Conservation (phyloP, 352 stramenopile genomes). For the Phytopythium vexans region DNA sequence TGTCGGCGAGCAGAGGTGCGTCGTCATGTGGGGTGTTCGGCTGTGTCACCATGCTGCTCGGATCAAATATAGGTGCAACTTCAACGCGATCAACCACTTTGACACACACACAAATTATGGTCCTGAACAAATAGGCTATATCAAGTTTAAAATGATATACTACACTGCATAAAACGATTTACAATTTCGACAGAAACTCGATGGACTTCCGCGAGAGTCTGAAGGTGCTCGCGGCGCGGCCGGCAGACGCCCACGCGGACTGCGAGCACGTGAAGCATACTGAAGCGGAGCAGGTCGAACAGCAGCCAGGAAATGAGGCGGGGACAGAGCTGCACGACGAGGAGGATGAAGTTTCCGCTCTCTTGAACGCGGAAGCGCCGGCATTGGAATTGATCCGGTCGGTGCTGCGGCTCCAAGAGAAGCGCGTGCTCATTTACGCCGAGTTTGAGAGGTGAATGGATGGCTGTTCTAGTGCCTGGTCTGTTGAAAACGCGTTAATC, state of each 20-base stretch:
- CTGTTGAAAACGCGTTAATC: not conserved
- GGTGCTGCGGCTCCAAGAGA: slow-evolving; percentile 61
- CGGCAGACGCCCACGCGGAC: slow-evolving; percentile 49
- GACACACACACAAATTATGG: no score
- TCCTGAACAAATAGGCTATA: not conserved
- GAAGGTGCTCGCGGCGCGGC: slow-evolving; percentile 56
- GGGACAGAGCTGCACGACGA: slow-evolving; percentile 5
- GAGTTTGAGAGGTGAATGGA: slow-evolving; percentile 50
- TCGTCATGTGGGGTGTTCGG: no score
- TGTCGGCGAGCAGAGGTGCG: no score
- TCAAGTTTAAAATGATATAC: no score
- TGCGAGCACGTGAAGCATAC: slow-evolving; percentile 38
- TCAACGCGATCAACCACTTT: no score
- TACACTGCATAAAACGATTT: no score
- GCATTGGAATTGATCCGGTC: slow-evolving; percentile 21
- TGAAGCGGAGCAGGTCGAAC: slow-evolving; percentile 8
- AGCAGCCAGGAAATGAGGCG: not conserved
- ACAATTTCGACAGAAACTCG: not conserved
- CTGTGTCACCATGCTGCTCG: no score
- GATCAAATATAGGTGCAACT: no score
- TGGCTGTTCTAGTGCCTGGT: not conserved
- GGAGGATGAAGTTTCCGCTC: slow-evolving; percentile 3
- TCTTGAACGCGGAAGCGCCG: slow-evolving; percentile 7
- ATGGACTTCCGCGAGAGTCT: slow-evolving; percentile 77
- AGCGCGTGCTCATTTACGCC: slow-evolving; percentile 65